Evolutionary conservation across 148 eudicot species (phyloP).

Genomic region (Rhododendron simsii): DNA sequence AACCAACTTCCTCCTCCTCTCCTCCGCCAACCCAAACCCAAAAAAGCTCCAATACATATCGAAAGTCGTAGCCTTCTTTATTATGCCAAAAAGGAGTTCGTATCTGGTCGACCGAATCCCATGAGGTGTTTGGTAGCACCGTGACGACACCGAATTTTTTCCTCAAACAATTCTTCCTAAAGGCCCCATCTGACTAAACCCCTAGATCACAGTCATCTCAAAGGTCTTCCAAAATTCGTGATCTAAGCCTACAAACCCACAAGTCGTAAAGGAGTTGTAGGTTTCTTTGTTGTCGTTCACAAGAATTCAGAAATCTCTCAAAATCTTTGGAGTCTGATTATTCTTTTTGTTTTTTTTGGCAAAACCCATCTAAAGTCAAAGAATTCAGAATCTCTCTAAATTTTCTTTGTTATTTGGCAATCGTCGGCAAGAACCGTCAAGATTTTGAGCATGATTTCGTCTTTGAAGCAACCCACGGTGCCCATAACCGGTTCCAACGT

Average conservation of each 20-base stretch:
- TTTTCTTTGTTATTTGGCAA: neutral
- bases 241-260: neutral
- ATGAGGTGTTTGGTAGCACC: neutral
- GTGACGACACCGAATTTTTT: neutral
- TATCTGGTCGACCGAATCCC: neutral
- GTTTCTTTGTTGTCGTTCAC: neutral
- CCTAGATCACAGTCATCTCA: neutral
- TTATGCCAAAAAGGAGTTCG: neutral
- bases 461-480: conserved; percentile 52
- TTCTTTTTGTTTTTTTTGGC: neutral
- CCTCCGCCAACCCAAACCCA: neutral
- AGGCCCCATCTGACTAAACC: neutral
- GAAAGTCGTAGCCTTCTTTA: neutral
- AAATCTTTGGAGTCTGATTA: neutral
- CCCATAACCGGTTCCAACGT: conserved; percentile 34
- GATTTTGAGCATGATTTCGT: conserved; percentile 50
- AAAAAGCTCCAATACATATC: neutral
- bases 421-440: conserved; percentile 2
- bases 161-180: neutral
- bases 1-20: neutral
- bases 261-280: neutral
- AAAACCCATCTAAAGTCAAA: neutral
- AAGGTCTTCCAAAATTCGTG: neutral
- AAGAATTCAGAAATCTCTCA: neutral
- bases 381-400: no score